These are phyloP conservation scores for Fusarium scirpi DNA, from an alignment of 2,329 filamentous ascomycete species.

Conservation along the genomic window DNA sequence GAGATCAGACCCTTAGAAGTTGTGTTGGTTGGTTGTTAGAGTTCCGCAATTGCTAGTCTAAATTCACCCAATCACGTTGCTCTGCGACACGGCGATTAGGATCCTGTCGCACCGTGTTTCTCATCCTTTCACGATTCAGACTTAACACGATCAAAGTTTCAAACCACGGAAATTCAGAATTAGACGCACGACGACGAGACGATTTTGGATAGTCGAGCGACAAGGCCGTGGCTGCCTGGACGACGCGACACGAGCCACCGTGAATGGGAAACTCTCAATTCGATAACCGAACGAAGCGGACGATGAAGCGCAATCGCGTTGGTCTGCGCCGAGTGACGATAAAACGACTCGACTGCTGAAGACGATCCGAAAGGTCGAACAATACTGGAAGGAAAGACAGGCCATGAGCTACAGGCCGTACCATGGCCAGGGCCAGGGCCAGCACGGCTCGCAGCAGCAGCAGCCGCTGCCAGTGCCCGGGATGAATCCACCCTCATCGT, in stretches of 20 bases:
- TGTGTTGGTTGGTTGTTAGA: slow-evolving; percentile 23
- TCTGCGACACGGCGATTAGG: slow-evolving; percentile 41
- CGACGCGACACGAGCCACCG: slow-evolving; percentile 11
- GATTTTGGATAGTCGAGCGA: slow-evolving; percentile 1
- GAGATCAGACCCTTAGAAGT: neutral
- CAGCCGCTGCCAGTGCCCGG: slow-evolving; percentile 38
- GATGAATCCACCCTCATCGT: slow-evolving; percentile 40
- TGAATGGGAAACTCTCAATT: slow-evolving; percentile 18
- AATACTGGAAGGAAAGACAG: slow-evolving; percentile 29
- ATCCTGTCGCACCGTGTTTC: slow-evolving; percentile 44
- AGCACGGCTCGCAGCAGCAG: slow-evolving; percentile 47
- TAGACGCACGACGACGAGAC: slow-evolving; percentile 4
- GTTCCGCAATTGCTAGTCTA: slow-evolving; percentile 29
- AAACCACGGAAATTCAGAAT: slow-evolving; percentile 13
- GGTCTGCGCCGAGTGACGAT: slow-evolving; percentile 48
- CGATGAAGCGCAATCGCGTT: slow-evolving; percentile 47
- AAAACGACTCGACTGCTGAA: slow-evolving; percentile 40
- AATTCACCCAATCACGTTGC: slow-evolving; percentile 38
- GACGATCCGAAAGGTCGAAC: neutral
- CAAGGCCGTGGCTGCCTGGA: neutral
- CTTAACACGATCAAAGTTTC: slow-evolving; percentile 29
- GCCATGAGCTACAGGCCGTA: slow-evolving; percentile 55
- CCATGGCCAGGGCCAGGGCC: slow-evolving; percentile 46
- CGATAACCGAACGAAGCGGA: slow-evolving; percentile 21
- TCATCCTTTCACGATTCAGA: slow-evolving; percentile 35